Conservation (phyloP, 305 asterid genomes). For the Plantago rigida region DNA sequence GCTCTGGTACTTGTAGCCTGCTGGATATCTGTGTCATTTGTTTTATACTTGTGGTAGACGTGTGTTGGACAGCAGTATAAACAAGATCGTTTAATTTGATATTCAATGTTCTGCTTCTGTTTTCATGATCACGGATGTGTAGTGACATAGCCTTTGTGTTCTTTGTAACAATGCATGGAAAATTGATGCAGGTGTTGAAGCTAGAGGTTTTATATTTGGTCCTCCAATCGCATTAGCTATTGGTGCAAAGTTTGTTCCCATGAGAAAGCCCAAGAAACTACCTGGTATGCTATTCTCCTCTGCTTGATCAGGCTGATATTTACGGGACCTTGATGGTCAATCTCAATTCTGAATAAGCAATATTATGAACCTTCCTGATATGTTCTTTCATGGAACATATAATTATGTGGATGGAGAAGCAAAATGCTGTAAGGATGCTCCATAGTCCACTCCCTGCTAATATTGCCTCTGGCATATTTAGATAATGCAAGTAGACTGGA, state of each 20-base stretch:
- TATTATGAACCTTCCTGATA: neutral
- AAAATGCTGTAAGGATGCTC: neutral
- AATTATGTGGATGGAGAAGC: neutral
- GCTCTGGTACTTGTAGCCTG: no score
- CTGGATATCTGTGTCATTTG: no score
- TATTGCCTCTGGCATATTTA: neutral
- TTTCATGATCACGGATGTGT: no score
- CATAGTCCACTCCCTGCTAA: neutral
- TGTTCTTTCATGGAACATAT: neutral
- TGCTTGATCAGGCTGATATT: slow-evolving; percentile 10
- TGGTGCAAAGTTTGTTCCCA: slow-evolving; percentile 82
- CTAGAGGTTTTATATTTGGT: slow-evolving; percentile 87
- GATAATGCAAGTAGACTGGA: slow-evolving; percentile 5
- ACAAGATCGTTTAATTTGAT: no score
- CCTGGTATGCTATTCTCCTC: slow-evolving; percentile 48
- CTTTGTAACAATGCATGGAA: neutral
- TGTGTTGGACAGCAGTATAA: no score
- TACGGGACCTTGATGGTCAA: slow-evolving; percentile 8
- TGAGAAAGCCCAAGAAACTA: slow-evolving; percentile 84
- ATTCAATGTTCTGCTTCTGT: no score
- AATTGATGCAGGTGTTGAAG: slow-evolving; percentile 64
- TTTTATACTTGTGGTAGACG: no score
- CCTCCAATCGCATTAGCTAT: slow-evolving; percentile 97
- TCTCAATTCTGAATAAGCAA: neutral
- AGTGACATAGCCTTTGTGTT: no score